These are phyloP conservation scores for Magnaporthales sp. DNA, from an alignment of 2,329 filamentous ascomycete genomes.

Conservation along the genomic window DNA sequence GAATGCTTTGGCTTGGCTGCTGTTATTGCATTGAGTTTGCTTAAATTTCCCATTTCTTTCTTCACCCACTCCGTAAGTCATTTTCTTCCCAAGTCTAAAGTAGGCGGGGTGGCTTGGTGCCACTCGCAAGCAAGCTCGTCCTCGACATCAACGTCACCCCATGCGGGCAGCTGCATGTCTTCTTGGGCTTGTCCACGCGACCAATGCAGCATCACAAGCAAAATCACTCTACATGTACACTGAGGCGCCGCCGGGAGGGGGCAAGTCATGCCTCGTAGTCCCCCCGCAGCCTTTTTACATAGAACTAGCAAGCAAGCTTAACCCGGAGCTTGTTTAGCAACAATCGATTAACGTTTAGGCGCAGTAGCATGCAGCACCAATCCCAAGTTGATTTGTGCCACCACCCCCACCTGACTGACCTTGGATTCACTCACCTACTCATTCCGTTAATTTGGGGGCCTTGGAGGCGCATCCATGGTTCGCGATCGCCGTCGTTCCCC, in stretches of 20 bases:
- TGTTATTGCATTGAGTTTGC: no score
- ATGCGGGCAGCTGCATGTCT: neutral
- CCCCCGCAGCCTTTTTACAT: neutral
- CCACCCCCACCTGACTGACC: neutral
- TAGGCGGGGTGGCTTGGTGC: neutral
- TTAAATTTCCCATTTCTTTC: neutral
- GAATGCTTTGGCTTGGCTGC: no score
- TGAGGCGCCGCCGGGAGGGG: neutral
- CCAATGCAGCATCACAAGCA: neutral
- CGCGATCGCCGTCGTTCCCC: neutral
- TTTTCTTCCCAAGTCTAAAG: no score
- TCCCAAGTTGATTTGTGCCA: neutral
- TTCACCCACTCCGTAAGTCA: no score
- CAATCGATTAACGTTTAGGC: neutral
- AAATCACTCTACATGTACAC: neutral
- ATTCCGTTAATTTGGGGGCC: neutral
- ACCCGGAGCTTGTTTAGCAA: neutral
- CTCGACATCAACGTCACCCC: neutral
- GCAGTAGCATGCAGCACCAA: neutral
- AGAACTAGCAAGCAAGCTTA: neutral
- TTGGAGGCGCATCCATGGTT: neutral
- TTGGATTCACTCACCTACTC: neutral
- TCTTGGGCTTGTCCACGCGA: neutral
- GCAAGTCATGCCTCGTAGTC: neutral
- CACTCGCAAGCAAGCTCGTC: neutral